phyloP scores from a whole-genome alignment of 345 rosid species.

The Eucalyptus virginea region DNA sequence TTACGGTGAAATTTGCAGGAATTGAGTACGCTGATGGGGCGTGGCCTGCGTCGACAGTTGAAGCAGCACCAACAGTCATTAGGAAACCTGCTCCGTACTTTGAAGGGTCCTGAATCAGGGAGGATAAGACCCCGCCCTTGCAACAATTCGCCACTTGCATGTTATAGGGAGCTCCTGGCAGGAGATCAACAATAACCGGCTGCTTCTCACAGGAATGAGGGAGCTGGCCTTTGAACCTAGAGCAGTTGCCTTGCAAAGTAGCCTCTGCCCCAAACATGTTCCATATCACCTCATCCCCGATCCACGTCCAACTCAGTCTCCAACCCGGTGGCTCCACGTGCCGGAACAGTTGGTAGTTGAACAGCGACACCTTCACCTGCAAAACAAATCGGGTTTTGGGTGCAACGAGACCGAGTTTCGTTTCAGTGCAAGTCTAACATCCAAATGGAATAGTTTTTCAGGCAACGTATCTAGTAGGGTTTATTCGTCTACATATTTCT shows the following conservation, averaged over 20 bases:
- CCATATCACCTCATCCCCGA: constrained; percentile 56
- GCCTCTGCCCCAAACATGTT: constrained; percentile 72
- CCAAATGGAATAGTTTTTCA: background rate
- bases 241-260: constrained; percentile 80
- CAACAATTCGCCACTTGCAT: constrained; percentile 56
- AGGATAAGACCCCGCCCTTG: constrained; percentile 59
- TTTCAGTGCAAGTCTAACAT: background rate
- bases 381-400: background rate
- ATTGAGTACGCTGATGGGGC: constrained; percentile 4
- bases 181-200: constrained; percentile 60
- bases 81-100: constrained; percentile 31
- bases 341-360: constrained; percentile 56
- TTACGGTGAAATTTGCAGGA: constrained; percentile 52
- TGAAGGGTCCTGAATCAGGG: constrained; percentile 44
- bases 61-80: constrained; percentile 20
- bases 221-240: constrained; percentile 18
- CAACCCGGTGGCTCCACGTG: constrained; percentile 81
- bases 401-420: background rate
- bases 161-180: constrained; percentile 58
- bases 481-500: background rate
- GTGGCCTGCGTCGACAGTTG: background rate
- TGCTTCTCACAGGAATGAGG: constrained; percentile 64
- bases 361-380: constrained; percentile 49
- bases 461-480: background rate
- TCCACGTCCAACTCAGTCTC: constrained; percentile 72